phyloP scores from a whole-genome alignment of 192 early-diverging fungal genomes.

The Backusella luteola region DNA sequence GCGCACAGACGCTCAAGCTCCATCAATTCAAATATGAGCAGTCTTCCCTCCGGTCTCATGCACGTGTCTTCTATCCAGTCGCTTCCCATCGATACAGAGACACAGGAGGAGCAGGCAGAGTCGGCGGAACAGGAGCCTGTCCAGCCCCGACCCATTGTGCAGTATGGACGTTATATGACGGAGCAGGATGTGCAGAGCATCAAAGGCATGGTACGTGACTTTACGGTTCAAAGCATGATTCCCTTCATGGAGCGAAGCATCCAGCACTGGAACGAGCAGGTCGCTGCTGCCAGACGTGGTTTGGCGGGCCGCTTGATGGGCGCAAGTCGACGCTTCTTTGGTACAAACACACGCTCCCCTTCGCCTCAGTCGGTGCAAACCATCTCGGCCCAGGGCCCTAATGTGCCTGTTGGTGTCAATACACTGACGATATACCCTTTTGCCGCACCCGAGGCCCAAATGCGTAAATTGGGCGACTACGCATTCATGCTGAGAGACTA shows the following conservation, averaged over 20 bases:
- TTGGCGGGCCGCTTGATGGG: slow-evolving; percentile 88
- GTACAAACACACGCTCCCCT: slow-evolving; percentile 47
- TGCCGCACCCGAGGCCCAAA: slow-evolving; percentile 86
- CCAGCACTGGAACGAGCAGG: slow-evolving; percentile 89
- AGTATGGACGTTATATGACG: slow-evolving; percentile 55
- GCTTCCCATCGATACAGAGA: background rate
- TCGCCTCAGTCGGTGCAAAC: slow-evolving; percentile 41
- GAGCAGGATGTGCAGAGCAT: slow-evolving; percentile 53
- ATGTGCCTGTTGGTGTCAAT: slow-evolving; percentile 31
- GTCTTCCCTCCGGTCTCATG: background rate
- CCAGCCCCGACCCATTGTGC: slow-evolving; percentile 22
- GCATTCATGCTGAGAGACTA: slow-evolving; percentile 97
- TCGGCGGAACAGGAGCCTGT: background rate
- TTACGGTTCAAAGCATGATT: slow-evolving; percentile 75
- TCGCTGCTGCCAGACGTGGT: slow-evolving; percentile 82
- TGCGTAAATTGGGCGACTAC: slow-evolving; percentile 93
- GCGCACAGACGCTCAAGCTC: slow-evolving; percentile 14
- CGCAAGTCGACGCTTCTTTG: slow-evolving; percentile 83
- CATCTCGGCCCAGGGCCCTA: slow-evolving; percentile 34
- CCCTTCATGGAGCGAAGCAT: slow-evolving; percentile 90
- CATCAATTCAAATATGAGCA: slow-evolving; percentile 8
- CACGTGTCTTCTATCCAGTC: slow-evolving; percentile 1
- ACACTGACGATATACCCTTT: slow-evolving; percentile 52
- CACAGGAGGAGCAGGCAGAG: slow-evolving; percentile 24
- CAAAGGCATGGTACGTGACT: slow-evolving; percentile 47